Evolutionary conservation across 1,284 basidiomycete species (phyloP).

Genomic region (Leccinum fallax): DNA sequence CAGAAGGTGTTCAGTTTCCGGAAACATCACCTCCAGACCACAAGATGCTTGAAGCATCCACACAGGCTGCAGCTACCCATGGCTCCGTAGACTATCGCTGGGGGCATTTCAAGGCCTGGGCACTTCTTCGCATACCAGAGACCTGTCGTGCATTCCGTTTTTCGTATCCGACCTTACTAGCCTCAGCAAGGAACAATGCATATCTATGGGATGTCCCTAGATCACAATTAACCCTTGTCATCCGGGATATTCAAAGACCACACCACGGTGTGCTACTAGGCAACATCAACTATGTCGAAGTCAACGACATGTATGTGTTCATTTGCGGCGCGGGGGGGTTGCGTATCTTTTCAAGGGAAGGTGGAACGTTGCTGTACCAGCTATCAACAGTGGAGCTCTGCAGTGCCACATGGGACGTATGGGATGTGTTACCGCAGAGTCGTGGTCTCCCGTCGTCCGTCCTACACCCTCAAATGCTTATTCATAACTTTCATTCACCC

Average conservation of each 20-base stretch:
- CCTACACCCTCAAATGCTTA: slow-evolving; percentile 19
- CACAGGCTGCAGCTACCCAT: slow-evolving; percentile 17
- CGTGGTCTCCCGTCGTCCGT: slow-evolving; percentile 27
- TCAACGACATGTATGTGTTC: slow-evolving; percentile 60
- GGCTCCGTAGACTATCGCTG: slow-evolving; percentile 16
- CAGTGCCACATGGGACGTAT: slow-evolving; percentile 35
- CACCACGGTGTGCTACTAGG: slow-evolving; percentile 35
- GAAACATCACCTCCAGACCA: slow-evolving; percentile 39
- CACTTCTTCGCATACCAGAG: slow-evolving; percentile 50
- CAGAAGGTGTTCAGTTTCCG: slow-evolving; percentile 27
- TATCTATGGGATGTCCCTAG: slow-evolving; percentile 65
- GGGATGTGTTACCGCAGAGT: slow-evolving; percentile 12
- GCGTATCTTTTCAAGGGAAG: slow-evolving; percentile 55
- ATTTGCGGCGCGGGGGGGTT: slow-evolving; percentile 53
- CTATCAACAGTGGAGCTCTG: slow-evolving; percentile 39
- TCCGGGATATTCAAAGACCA: slow-evolving; percentile 44
- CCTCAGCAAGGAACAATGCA: slow-evolving; percentile 44
- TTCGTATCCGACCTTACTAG: slow-evolving; percentile 64
- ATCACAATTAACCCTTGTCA: slow-evolving; percentile 46
- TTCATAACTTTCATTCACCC: slow-evolving; percentile 8
- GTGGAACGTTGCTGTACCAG: slow-evolving; percentile 46
- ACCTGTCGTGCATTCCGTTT: slow-evolving; percentile 62
- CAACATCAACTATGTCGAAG: slow-evolving; percentile 64
- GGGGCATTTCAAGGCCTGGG: slow-evolving; percentile 63
- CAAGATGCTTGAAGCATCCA: slow-evolving; percentile 35